Conservation (phyloP, 2,329 filamentous ascomycete species). For the Daldinia eschscholtzii region DNA sequence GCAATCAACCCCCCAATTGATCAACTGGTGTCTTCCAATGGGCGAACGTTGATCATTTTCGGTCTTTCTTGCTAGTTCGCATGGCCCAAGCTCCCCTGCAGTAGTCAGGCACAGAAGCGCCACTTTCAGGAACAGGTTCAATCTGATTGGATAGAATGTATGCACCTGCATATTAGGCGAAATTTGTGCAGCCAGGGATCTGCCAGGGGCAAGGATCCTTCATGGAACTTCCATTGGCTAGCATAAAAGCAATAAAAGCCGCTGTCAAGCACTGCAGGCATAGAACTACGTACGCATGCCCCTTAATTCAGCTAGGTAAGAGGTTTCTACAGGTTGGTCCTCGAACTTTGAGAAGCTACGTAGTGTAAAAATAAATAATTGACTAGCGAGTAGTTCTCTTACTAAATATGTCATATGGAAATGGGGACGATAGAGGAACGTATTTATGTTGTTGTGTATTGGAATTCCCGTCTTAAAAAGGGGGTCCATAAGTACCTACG, state of each 20-base stretch:
- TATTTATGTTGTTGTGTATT: background rate
- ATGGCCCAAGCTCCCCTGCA: conserved; percentile 37
- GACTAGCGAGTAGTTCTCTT: background rate
- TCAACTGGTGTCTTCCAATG: conserved; percentile 23
- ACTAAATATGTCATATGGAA: background rate
- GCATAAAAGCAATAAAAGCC: conserved; percentile 18
- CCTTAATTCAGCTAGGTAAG: conserved; percentile 25
- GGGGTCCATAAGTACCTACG: background rate
- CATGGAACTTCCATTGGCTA: conserved; percentile 31
- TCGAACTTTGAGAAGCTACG: background rate
- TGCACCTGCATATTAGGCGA: conserved; percentile 42
- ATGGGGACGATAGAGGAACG: background rate
- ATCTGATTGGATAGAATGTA: conserved; percentile 37
- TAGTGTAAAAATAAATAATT: background rate
- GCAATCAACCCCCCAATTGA: conserved; percentile 21
- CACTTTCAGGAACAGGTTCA: conserved; percentile 38
- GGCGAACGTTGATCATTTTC: conserved; percentile 36
- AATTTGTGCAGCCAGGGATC: conserved; percentile 38
- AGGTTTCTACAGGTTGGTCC: conserved; percentile 4
- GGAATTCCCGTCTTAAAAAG: background rate
- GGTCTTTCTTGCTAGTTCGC: conserved; percentile 29
- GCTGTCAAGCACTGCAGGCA: conserved; percentile 9
- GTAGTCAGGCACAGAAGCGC: conserved; percentile 45
- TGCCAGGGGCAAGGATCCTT: conserved; percentile 30
- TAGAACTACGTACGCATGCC: conserved; percentile 32